Percentiles rank a stretch among this genome's conserved stretches.
Evolutionary conservation across 2,329 filamentous ascomycete genomes (phyloP).

Genomic region (Colletotrichum shisoi): DNA sequence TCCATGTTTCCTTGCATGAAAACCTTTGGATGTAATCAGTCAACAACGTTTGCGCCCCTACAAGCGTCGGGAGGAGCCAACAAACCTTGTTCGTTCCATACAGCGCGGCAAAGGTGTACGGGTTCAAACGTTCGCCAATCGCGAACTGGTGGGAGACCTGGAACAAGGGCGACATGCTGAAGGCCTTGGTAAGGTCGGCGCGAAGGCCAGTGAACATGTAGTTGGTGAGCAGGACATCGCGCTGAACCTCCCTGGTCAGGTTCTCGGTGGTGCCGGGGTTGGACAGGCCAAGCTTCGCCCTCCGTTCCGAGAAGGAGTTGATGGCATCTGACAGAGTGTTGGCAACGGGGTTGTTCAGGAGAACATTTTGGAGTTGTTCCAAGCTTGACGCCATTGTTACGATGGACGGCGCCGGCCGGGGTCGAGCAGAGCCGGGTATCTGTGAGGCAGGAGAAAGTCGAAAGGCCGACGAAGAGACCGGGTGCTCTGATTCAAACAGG

Average conservation of each 20-base stretch:
- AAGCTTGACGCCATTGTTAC: conserved; percentile 60
- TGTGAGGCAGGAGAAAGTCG: conserved; percentile 39
- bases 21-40: conserved; percentile 63
- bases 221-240: conserved; percentile 95
- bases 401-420: conserved; percentile 43
- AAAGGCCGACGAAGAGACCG: conserved; percentile 38
- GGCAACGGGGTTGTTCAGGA: conserved; percentile 77
- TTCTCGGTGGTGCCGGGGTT: conserved; percentile 94
- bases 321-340: conserved; percentile 78
- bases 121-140: conserved; percentile 90
- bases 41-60: conserved; percentile 6
- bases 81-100: conserved; percentile 91
- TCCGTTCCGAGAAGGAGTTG: conserved; percentile 81
- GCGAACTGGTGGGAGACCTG: conserved; percentile 97
- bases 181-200: conserved; percentile 95
- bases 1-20: conserved; percentile 96
- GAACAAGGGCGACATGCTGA: conserved; percentile 92
- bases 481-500: background rate
- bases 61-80: conserved; percentile 39
- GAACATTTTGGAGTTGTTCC: conserved; percentile 62
- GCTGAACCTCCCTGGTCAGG: conserved; percentile 89
- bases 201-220: conserved; percentile 96
- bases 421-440: conserved; percentile 44
- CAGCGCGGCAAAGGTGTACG: conserved; percentile 92
- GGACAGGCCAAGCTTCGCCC: conserved; percentile 84